phyloP scores from a whole-genome alignment of 2,329 filamentous ascomycete genomes.

The Colletotrichum neosansevieriae region DNA sequence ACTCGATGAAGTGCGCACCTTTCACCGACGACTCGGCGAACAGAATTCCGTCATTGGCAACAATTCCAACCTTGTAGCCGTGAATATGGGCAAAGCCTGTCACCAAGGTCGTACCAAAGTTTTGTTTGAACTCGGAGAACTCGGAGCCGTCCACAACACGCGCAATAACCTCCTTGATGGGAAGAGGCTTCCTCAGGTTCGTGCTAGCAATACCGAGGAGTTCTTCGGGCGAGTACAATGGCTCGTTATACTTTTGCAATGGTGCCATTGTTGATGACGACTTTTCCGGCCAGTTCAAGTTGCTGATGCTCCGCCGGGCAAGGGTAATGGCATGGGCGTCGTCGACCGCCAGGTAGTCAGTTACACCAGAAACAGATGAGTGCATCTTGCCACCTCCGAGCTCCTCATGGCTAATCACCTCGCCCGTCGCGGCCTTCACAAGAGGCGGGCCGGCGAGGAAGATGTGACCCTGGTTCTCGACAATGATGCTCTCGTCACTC shows the following conservation, averaged over 20 bases:
- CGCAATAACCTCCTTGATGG: constrained; percentile 90
- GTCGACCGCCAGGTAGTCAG: constrained; percentile 94
- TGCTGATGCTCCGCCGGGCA: constrained; percentile 84
- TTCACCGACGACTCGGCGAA: constrained; percentile 92
- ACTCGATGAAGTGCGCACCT: constrained; percentile 95
- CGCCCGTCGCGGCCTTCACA: constrained; percentile 95
- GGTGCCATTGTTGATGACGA: constrained; percentile 52
- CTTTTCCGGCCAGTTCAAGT: constrained; percentile 85
- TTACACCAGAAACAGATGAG: constrained; percentile 90
- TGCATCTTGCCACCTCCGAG: constrained; percentile 92
- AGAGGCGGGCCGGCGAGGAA: constrained; percentile 95
- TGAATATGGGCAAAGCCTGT: constrained; percentile 93
- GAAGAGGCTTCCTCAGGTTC: constrained; percentile 87
- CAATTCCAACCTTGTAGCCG: constrained; percentile 89
- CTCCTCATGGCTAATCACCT: constrained; percentile 90
- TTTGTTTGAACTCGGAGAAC: constrained; percentile 94
- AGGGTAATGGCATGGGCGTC: constrained; percentile 92
- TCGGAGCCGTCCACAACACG: constrained; percentile 91
- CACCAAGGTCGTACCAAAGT: constrained; percentile 89
- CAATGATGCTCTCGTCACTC: constrained; percentile 98
- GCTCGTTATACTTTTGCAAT: constrained; percentile 72
- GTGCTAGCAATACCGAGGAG: constrained; percentile 90
- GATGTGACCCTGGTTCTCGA: constrained; percentile 95
- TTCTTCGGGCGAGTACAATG: constrained; percentile 83
- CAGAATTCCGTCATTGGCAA: constrained; percentile 96